Conservation (phyloP, 495 filamentous ascomycete genomes). For the Jackrogersella multiformis region DNA sequence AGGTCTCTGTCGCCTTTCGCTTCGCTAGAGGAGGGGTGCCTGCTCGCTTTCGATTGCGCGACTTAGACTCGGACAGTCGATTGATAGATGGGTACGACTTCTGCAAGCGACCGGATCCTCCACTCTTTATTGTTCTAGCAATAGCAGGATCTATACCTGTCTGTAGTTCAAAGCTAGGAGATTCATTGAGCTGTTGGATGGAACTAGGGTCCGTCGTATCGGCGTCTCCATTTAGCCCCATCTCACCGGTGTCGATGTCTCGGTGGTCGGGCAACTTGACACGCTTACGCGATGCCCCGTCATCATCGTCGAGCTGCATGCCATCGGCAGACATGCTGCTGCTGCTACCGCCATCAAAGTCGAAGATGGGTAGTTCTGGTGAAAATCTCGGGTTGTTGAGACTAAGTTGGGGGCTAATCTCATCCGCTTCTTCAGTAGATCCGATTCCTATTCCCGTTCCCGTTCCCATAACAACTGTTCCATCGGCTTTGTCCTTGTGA, state of each 20-base stretch:
- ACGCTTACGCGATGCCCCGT: constrained; percentile 49
- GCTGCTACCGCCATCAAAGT: constrained; percentile 40
- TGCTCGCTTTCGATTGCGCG: constrained; percentile 52
- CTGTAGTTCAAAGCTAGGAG: constrained; percentile 29
- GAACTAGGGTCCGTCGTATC: not conserved
- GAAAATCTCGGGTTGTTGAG: constrained; percentile 38
- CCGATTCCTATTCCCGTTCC: constrained; percentile 11
- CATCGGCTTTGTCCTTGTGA: constrained; percentile 44
- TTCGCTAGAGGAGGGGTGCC: constrained; percentile 54
- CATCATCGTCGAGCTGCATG: constrained; percentile 43
- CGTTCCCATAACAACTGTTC: constrained; percentile 28
- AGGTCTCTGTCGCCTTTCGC: constrained; percentile 29
- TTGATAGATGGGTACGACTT: constrained; percentile 52
- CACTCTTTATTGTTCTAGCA: constrained; percentile 41
- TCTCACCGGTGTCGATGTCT: constrained; percentile 36
- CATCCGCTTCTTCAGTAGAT: constrained; percentile 28
- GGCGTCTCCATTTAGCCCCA: constrained; percentile 8
- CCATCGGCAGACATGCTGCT: constrained; percentile 22
- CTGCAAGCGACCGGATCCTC: constrained; percentile 32
- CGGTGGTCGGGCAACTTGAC: constrained; percentile 42
- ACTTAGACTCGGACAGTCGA: constrained; percentile 52
- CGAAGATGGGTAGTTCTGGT: constrained; percentile 27
- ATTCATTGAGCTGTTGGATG: constrained; percentile 23
- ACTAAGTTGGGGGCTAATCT: constrained; percentile 23
- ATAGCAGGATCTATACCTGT: constrained; percentile 45